Conservation (phyloP, 2,329 filamentous ascomycete species). For the Alternaria brassicae region DNA sequence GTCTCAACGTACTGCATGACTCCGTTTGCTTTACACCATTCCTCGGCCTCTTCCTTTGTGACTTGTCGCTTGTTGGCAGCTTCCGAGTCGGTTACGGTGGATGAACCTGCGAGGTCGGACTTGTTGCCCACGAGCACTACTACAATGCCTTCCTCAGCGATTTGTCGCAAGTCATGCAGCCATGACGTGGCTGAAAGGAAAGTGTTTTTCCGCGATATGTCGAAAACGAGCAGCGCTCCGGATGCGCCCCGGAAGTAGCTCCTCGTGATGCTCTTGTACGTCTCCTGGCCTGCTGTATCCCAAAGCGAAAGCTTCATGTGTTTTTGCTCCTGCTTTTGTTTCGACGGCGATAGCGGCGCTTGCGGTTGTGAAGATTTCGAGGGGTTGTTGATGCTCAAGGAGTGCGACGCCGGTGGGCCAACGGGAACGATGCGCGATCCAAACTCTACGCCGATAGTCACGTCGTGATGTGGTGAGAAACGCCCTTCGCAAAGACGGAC, state of each 20-base stretch:
- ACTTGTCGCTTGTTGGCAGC: slow-evolving; percentile 76
- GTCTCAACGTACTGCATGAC: slow-evolving; percentile 96
- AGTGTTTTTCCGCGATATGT: slow-evolving; percentile 84
- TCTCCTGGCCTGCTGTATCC: slow-evolving; percentile 97
- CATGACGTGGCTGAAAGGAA: slow-evolving; percentile 90
- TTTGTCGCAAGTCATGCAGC: slow-evolving; percentile 91
- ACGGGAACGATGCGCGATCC: slow-evolving; percentile 92
- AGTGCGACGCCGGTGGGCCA: slow-evolving; percentile 76
- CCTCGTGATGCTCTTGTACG: slow-evolving; percentile 93
- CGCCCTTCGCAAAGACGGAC: slow-evolving; percentile 96
- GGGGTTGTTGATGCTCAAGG: slow-evolving; percentile 63
- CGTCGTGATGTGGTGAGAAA: slow-evolving; percentile 93
- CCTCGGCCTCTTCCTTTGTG: slow-evolving; percentile 80
- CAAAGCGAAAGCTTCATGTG: slow-evolving; percentile 95
- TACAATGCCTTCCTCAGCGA: slow-evolving; percentile 94
- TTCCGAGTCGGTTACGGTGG: slow-evolving; percentile 44
- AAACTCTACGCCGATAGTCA: slow-evolving; percentile 96
- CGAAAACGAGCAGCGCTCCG: slow-evolving; percentile 87
- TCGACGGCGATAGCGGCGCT: slow-evolving; percentile 29
- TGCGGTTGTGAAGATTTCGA: slow-evolving; percentile 23
- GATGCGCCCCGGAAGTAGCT: slow-evolving; percentile 89
- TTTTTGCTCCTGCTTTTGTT: slow-evolving; percentile 59
- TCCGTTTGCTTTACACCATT: slow-evolving; percentile 85
- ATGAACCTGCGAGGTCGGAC: slow-evolving; percentile 72
- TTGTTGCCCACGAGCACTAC: slow-evolving; percentile 97